Evolutionary conservation across 2,329 filamentous ascomycete genomes (phyloP).

Genomic region (Byssothecium circinans): DNA sequence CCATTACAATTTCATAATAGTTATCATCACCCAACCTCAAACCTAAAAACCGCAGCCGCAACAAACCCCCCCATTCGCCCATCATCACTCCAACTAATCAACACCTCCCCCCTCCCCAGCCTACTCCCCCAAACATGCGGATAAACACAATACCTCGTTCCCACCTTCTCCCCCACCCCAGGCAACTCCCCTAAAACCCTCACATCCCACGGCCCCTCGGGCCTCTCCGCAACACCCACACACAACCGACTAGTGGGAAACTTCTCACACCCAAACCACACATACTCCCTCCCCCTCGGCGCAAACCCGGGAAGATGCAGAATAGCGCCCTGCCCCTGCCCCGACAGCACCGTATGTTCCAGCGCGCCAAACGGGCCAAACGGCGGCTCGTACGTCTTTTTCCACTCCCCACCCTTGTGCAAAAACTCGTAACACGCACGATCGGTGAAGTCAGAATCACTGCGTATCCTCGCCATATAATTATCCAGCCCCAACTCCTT

Average conservation of each 20-base stretch:
- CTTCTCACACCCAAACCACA: slow-evolving; percentile 17
- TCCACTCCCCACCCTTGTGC: slow-evolving; percentile 11
- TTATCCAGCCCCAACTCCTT: slow-evolving; percentile 15
- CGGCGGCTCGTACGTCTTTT: slow-evolving; percentile 2
- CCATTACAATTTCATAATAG: too few species aligned
- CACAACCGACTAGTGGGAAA: slow-evolving; percentile 14
- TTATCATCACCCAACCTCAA: too few species aligned
- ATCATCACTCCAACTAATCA: slow-evolving; percentile 17
- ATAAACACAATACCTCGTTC: slow-evolving; percentile 15
- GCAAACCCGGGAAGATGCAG: slow-evolving; percentile 9
- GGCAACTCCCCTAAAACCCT: slow-evolving; percentile 12
- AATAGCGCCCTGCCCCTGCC: slow-evolving; percentile 16
- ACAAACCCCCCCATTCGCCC: slow-evolving; percentile 16
- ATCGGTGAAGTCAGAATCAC: slow-evolving; percentile 9
- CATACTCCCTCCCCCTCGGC: slow-evolving; percentile 5
- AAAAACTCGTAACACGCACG: slow-evolving; percentile 9
- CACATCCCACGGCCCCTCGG: slow-evolving; percentile 16
- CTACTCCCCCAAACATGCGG: slow-evolving; percentile 15
- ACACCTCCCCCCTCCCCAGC: slow-evolving; percentile 3
- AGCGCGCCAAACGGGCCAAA: slow-evolving; percentile 16
- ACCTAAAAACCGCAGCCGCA: slow-evolving; percentile 5
- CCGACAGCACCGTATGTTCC: slow-evolving; percentile 12
- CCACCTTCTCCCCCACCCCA: slow-evolving; percentile 5
- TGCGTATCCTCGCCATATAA: slow-evolving; percentile 15
- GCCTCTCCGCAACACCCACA: slow-evolving; percentile 10